Evolutionary conservation across 228 moss, liverwort and hornwort genomes (phyloP).

Genomic region (Sphagnum fallax): DNA sequence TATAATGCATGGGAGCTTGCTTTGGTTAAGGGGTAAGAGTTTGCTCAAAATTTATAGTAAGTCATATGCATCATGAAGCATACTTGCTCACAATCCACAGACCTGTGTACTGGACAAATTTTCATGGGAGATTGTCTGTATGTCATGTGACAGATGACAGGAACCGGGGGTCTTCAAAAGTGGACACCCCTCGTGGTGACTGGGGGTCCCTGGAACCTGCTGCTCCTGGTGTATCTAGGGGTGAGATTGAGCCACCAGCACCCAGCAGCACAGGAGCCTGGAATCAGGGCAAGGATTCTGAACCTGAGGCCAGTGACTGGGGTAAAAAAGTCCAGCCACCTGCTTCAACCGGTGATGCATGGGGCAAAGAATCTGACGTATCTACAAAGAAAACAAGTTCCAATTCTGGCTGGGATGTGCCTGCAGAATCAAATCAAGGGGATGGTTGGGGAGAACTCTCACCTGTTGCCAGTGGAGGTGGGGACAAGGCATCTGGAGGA

Average conservation of each 20-base stretch:
- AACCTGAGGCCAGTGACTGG: background rate
- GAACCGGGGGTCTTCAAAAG: conserved; percentile 13
- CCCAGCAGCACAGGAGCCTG: conserved; percentile 8
- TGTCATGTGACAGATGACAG: conserved; percentile 4
- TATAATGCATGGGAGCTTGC: too few relatives aligned
- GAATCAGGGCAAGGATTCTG: background rate
- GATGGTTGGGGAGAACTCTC: conserved; percentile 19
- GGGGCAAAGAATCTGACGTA: conserved; percentile 6
- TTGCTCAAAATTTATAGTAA: too few relatives aligned
- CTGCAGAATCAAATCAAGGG: conserved; percentile 11
- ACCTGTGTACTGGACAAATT: too few relatives aligned
- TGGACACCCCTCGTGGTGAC: conserved; percentile 14
- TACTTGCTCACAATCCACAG: too few relatives aligned
- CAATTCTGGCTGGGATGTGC: conserved; percentile 27
- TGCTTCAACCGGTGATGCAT: background rate
- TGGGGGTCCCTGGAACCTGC: conserved; percentile 28
- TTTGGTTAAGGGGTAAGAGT: too few relatives aligned
- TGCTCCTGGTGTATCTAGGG: conserved; percentile 16
- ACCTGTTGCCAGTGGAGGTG: conserved; percentile 20
- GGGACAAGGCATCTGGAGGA: conserved; percentile 20
- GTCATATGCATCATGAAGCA: too few relatives aligned
- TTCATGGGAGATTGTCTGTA: background rate
- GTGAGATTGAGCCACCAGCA: conserved; percentile 3
- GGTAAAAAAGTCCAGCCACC: conserved; percentile 1
- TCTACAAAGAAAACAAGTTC: conserved; percentile 4